These are phyloP conservation scores for Myxozyma vanderwaltii DNA, from an alignment of 805 yeast species.

Conservation along the genomic window DNA sequence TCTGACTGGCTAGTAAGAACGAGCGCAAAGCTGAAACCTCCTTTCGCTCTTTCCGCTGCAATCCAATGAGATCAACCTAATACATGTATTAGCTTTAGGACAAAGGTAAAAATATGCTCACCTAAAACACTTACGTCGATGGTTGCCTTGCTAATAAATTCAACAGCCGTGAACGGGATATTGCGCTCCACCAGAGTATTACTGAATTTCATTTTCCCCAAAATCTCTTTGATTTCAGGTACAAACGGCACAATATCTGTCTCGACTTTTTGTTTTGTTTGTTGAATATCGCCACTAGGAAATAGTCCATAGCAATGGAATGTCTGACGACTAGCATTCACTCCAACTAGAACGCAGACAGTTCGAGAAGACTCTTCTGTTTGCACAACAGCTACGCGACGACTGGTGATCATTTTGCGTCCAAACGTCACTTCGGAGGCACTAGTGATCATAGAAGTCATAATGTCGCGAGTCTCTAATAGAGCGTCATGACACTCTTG, in stretches of 20 bases:
- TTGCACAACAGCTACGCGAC: constrained; percentile 32
- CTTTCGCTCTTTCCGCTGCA: constrained; percentile 11
- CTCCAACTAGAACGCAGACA: constrained; percentile 25
- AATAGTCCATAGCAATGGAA: constrained; percentile 28
- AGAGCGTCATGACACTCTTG: constrained; percentile 51
- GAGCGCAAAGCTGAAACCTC: constrained; percentile 10
- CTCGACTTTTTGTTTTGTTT: constrained; percentile 12
- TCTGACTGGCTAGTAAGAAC: not conserved
- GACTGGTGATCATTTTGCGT: constrained; percentile 48
- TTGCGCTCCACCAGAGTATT: constrained; percentile 37
- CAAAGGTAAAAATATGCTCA: not conserved
- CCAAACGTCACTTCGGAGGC: constrained; percentile 49
- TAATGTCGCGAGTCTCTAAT: constrained; percentile 50
- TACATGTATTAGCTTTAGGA: not conserved
- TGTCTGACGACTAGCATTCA: constrained; percentile 8
- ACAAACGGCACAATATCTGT: constrained; percentile 26
- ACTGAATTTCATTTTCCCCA: not conserved
- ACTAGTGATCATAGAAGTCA: constrained; percentile 52
- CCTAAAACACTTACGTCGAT: constrained; percentile 1
- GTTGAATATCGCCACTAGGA: constrained; percentile 1
- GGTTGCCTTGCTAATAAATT: constrained; percentile 48
- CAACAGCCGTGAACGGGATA: constrained; percentile 49
- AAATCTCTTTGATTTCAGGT: constrained; percentile 13
- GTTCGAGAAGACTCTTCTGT: constrained; percentile 28
- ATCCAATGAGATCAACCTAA: constrained; percentile 15